These are phyloP conservation scores for Phoma sp. DNA, from an alignment of 2,329 filamentous ascomycete species.

Conservation along the genomic window DNA sequence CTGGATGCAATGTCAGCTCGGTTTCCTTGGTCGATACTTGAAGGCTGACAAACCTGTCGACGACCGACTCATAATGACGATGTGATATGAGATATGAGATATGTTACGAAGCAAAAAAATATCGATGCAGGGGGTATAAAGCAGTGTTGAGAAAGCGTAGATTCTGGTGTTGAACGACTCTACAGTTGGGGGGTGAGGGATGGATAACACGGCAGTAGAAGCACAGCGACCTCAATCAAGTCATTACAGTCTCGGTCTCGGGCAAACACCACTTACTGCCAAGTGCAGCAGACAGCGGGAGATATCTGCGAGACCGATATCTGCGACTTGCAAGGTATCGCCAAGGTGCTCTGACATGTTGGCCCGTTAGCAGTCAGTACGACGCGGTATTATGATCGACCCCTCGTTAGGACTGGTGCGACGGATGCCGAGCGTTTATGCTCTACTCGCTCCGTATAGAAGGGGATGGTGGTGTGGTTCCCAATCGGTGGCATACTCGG, in stretches of 20 bases:
- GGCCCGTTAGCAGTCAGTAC: not conserved
- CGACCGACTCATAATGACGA: constrained; percentile 27
- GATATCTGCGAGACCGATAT: not conserved
- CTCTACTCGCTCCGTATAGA: constrained; percentile 7
- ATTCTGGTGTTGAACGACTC: constrained; percentile 18
- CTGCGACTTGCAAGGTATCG: constrained; percentile 18
- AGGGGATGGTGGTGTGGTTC: not conserved
- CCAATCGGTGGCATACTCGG: constrained; percentile 10
- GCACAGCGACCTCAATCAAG: constrained; percentile 5
- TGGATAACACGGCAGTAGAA: not conserved
- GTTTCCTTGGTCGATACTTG: not conserved
- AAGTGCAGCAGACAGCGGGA: constrained; percentile 18
- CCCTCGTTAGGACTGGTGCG: constrained; percentile 12
- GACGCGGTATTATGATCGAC: constrained; percentile 11
- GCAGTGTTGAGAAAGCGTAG: not conserved
- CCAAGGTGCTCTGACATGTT: constrained; percentile 11
- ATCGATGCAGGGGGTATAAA: not conserved
- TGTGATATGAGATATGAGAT: not conserved
- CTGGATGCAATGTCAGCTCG: constrained; percentile 21
- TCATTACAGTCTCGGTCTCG: constrained; percentile 12
- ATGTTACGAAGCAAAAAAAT: not conserved
- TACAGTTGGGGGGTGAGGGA: constrained; percentile 6
- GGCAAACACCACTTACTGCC: constrained; percentile 14
- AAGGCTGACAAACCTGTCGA: constrained; percentile 26
- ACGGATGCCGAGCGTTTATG: constrained; percentile 12